These are phyloP conservation scores for Ophiocordyceps sinensis DNA, from an alignment of 2,329 filamentous ascomycete genomes.

Conservation along the genomic window DNA sequence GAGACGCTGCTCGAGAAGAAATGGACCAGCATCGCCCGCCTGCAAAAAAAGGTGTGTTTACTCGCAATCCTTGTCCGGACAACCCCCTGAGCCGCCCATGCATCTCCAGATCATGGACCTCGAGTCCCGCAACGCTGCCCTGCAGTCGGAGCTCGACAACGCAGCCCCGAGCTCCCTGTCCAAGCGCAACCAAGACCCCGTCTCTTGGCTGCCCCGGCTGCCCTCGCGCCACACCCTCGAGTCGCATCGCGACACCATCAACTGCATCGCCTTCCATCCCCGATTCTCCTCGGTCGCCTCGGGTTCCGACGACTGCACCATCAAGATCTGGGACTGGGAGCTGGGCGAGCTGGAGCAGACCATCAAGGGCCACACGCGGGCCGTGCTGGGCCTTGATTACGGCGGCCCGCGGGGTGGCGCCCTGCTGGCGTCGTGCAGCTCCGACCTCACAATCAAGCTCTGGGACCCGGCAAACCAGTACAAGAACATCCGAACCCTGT, in stretches of 20 bases:
- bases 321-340: constrained; percentile 98
- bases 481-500: constrained; percentile 84
- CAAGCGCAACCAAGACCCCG: constrained; percentile 68
- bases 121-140: constrained; percentile 54
- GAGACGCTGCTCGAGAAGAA: constrained; percentile 92
- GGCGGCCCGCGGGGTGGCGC: constrained; percentile 71
- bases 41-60: constrained; percentile 75
- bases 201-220: constrained; percentile 71
- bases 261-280: constrained; percentile 83
- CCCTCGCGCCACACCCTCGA: constrained; percentile 72
- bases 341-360: constrained; percentile 80
- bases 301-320: constrained; percentile 81
- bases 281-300: constrained; percentile 83
- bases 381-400: constrained; percentile 79
- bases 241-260: constrained; percentile 69
- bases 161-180: constrained; percentile 65
- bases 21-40: constrained; percentile 87
- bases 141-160: constrained; percentile 75
- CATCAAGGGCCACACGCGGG: constrained; percentile 81
- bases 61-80: not conserved
- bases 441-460: constrained; percentile 83
- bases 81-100: not conserved
- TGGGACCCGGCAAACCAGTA: constrained; percentile 88
- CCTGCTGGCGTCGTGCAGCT: constrained; percentile 49
- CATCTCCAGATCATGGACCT: constrained; percentile 74